These are phyloP conservation scores for Magnaporthiopsis rhizophila DNA, from an alignment of 2,329 filamentous ascomycete genomes.

Conservation along the genomic window DNA sequence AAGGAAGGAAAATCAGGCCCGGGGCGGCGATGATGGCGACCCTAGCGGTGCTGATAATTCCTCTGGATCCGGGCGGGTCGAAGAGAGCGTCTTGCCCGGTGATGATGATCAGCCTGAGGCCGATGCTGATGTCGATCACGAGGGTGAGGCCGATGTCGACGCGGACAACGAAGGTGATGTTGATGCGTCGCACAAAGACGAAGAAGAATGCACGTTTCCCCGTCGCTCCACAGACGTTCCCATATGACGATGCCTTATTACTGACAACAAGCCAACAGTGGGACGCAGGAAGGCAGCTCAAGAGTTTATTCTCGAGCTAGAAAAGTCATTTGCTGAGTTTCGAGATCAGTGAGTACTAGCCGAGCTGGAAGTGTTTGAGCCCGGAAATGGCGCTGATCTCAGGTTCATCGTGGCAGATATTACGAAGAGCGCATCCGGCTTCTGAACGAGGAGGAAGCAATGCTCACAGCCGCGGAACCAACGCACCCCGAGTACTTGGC, in stretches of 20 bases:
- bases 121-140: conserved; percentile 34
- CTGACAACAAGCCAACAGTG: conserved; percentile 39
- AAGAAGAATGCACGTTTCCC: conserved; percentile 53
- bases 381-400: background rate
- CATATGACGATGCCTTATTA: conserved; percentile 8
- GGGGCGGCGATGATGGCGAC: conserved; percentile 2
- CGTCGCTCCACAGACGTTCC: background rate
- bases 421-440: conserved; percentile 83
- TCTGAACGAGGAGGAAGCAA: conserved; percentile 62
- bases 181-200: conserved; percentile 50
- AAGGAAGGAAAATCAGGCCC: conserved; percentile 21
- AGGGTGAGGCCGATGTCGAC: conserved; percentile 47
- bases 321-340: conserved; percentile 82
- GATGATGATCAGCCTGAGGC: conserved; percentile 19
- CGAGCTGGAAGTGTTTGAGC: background rate
- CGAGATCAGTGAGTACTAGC: conserved; percentile 58
- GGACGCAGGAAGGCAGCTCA: conserved; percentile 73
- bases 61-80: conserved; percentile 4
- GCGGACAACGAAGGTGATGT: conserved; percentile 51
- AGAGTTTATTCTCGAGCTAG: conserved; percentile 70
- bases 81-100: conserved; percentile 15
- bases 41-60: background rate
- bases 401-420: conserved; percentile 45
- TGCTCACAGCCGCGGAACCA: conserved; percentile 50
- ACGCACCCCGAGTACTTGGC: conserved; percentile 87